A percentile compares a stretch with the other conserved stretches of the same genome.
Evolutionary conservation across 169 alveolate genomes (phyloP).

Genomic region (Babesia bovis): DNA sequence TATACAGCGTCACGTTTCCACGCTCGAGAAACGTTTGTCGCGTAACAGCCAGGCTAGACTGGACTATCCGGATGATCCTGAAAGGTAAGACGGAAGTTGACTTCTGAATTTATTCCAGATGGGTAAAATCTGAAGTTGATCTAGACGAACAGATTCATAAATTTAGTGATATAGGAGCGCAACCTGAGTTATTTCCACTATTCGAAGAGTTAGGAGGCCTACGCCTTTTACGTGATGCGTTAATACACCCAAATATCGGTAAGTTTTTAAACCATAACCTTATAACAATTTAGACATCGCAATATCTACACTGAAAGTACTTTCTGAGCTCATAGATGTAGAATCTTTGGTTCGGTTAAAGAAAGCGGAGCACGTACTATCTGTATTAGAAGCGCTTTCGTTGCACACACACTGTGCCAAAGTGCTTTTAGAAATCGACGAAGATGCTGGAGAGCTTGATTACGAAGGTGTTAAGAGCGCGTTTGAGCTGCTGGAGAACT

Average conservation of each 20-base stretch:
- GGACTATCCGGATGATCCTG: conserved; percentile 58
- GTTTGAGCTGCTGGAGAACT: conserved; percentile 65
- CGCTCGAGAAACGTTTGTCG: conserved; percentile 30
- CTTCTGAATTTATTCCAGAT: conserved; percentile 4
- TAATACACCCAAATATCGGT: conserved; percentile 71
- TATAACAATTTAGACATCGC: conserved; percentile 57
- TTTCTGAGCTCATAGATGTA: conserved; percentile 72
- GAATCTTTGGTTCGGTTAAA: conserved; percentile 53
- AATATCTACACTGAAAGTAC: conserved; percentile 60
- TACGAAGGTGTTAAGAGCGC: conserved; percentile 68
- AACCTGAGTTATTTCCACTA: conserved; percentile 51
- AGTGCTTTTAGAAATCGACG: conserved; percentile 60
- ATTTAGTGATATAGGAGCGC: conserved; percentile 63
- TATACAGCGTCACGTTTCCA: conserved; percentile 21
- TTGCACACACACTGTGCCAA: conserved; percentile 11
- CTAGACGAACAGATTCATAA: conserved; percentile 73
- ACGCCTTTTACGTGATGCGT: conserved; percentile 43
- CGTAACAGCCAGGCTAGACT: conserved; percentile 52
- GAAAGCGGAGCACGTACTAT: conserved; percentile 48
- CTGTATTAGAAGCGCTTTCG: conserved; percentile 21
- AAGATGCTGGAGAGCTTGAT: conserved; percentile 69
- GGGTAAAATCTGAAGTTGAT: conserved; percentile 78
- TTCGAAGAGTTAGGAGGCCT: conserved; percentile 63
- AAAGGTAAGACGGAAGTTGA: conserved; percentile 21
- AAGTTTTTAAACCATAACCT: not conserved